These are phyloP conservation scores for Abrus precatorius DNA, from an alignment of 306 rosid species.

Conservation along the genomic window DNA sequence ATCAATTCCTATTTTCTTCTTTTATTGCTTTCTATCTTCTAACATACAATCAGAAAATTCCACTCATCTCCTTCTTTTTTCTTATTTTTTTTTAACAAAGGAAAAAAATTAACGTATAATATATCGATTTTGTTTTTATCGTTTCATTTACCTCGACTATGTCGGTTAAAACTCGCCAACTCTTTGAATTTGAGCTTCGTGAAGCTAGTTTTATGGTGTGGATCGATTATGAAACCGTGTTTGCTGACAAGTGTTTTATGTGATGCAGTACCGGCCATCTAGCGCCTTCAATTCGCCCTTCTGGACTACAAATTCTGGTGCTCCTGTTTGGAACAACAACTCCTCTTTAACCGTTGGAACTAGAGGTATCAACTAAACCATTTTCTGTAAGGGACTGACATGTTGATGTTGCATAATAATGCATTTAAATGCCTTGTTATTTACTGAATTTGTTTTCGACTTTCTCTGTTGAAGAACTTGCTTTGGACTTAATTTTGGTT, in stretches of 20 bases:
- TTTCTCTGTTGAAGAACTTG: background rate
- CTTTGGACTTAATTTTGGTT: background rate
- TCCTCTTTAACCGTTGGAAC: slow-evolving; percentile 72
- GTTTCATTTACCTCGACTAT: background rate
- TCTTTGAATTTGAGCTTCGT: slow-evolving; percentile 1
- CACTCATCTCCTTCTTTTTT: background rate
- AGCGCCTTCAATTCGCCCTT: slow-evolving; percentile 80
- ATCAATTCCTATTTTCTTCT: background rate
- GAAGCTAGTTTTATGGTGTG: background rate
- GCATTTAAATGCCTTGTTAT: background rate
- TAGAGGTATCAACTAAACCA: slow-evolving; percentile 60
- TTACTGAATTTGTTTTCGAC: background rate
- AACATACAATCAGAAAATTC: background rate
- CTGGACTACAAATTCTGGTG: slow-evolving; percentile 93
- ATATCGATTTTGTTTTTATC: background rate
- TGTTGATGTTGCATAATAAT: background rate
- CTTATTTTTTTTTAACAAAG: background rate
- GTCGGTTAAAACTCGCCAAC: background rate
- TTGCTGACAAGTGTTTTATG: slow-evolving; percentile 1
- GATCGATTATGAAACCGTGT: background rate
- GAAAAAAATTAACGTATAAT: too few relatives aligned
- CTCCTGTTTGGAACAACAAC: slow-evolving; percentile 89
- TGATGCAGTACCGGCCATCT: slow-evolving; percentile 80
- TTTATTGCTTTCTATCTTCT: background rate
- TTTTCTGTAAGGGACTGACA: background rate